phyloP scores from a whole-genome alignment of 176 grass and related monocot species.

The Zizania latifolia region DNA sequence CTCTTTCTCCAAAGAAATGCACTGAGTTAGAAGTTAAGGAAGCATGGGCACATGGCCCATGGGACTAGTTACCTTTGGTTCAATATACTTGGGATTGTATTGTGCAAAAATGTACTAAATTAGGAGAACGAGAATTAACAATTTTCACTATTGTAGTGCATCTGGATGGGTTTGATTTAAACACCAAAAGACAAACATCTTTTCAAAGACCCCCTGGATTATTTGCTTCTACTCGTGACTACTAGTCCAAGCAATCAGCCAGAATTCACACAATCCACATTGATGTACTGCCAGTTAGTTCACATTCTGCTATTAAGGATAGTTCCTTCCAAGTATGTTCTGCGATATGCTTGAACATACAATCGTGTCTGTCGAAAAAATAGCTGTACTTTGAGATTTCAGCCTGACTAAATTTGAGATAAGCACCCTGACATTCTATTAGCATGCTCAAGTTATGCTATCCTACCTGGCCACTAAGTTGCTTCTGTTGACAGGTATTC shows the following conservation, averaged over 20 bases:
- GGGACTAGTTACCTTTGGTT: background rate
- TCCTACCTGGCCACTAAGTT: constrained; percentile 27
- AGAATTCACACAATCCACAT: background rate
- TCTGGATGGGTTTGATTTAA: constrained; percentile 8
- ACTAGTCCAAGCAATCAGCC: background rate
- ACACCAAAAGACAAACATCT: background rate
- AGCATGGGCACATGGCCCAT: no score
- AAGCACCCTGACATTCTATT: constrained; percentile 1
- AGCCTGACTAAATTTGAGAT: background rate
- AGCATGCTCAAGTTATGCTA: constrained; percentile 19
- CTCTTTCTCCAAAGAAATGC: background rate
- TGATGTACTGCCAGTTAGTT: constrained; percentile 8
- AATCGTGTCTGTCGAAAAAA: background rate
- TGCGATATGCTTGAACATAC: background rate
- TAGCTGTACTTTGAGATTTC: constrained; percentile 4
- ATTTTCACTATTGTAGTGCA: background rate
- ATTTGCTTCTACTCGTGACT: background rate
- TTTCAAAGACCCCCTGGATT: no score
- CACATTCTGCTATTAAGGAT: constrained; percentile 7
- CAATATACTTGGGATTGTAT: background rate
- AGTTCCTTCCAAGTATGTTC: background rate
- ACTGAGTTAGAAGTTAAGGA: constrained; percentile 8
- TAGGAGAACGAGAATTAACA: background rate
- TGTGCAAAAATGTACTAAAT: background rate
- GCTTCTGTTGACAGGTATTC: constrained; percentile 66